Conservation (phyloP, 352 stramenopile species). For the Globisporangium heterothallicum region DNA sequence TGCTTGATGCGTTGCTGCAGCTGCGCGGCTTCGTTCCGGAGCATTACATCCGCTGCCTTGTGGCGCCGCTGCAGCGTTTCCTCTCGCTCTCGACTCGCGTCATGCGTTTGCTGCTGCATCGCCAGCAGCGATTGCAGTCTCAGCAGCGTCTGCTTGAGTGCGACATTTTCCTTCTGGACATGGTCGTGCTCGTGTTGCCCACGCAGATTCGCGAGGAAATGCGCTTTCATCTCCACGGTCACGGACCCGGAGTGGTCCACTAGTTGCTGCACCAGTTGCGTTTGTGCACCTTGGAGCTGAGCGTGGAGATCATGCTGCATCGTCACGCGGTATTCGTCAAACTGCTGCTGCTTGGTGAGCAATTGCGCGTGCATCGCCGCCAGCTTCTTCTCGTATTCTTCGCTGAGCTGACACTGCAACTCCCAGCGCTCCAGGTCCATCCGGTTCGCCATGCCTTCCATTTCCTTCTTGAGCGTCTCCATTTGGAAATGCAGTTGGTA, state of each 20-base stretch:
- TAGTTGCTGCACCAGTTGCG: constrained; percentile 48
- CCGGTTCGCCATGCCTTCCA: constrained; percentile 19
- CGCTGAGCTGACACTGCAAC: constrained; percentile 36
- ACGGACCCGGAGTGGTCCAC: constrained; percentile 49
- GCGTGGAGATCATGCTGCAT: constrained; percentile 60
- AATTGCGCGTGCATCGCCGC: constrained; percentile 44
- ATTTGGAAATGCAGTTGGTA: constrained; percentile 42
- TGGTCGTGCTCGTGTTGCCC: constrained; percentile 33
- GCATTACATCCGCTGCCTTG: constrained; percentile 25
- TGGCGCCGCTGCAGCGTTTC: constrained; percentile 28
- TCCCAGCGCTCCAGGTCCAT: constrained; percentile 34
- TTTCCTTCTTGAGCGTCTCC: constrained; percentile 25
- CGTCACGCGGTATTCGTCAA: constrained; percentile 49
- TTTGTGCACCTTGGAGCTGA: constrained; percentile 50
- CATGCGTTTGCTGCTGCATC: constrained; percentile 51
- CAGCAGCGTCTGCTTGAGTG: constrained; percentile 61
- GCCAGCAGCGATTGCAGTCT: constrained; percentile 59
- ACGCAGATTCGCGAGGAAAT: constrained; percentile 38
- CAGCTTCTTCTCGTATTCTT: constrained; percentile 57
- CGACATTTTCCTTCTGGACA: constrained; percentile 55
- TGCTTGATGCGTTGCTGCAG: constrained; percentile 43
- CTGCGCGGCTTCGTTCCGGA: constrained; percentile 37
- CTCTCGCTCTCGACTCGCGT: constrained; percentile 33
- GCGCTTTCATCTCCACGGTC: constrained; percentile 48
- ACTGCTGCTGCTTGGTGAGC: constrained; percentile 51